phyloP scores from a whole-genome alignment of 768 basidiomycete genomes.

The Boletus patriciae region DNA sequence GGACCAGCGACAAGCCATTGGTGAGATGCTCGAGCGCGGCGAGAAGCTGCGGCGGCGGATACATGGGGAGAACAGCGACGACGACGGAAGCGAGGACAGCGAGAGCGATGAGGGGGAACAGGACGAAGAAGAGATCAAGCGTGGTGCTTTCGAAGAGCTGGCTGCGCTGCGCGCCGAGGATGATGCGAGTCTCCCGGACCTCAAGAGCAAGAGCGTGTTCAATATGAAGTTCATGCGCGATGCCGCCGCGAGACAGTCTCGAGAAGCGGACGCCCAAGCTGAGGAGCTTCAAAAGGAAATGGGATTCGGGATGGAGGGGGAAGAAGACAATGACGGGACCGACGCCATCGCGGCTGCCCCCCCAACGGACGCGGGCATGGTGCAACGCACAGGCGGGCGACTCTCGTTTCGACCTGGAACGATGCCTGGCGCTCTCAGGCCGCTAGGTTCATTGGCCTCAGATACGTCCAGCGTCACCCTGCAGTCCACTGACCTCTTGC shows the following conservation, averaged over 20 bases:
- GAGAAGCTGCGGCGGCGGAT: conserved; percentile 81
- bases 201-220: conserved; percentile 69
- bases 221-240: conserved; percentile 99
- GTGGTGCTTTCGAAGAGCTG: conserved; percentile 77
- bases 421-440: conserved; percentile 7
- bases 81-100: conserved; percentile 49
- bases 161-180: conserved; percentile 46
- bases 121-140: conserved; percentile 53
- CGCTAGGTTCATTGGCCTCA: conserved; percentile 39
- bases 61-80: conserved; percentile 61
- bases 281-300: conserved; percentile 77
- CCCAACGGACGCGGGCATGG: conserved; percentile 35
- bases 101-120: conserved; percentile 38
- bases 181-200: conserved; percentile 23
- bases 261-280: conserved; percentile 55
- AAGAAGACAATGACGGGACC: conserved; percentile 33
- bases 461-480: conserved; percentile 72
- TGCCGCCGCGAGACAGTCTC: conserved; percentile 69
- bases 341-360: conserved; percentile 31
- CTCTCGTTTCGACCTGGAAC: conserved; percentile 60
- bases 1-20: conserved; percentile 65
- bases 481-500: conserved; percentile 54
- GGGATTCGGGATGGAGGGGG: conserved; percentile 41
- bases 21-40: conserved; percentile 81
- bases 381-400: conserved; percentile 67